These are phyloP conservation scores for Aspergillus uvarum DNA, from an alignment of 2,329 filamentous ascomycete species.

Conservation along the genomic window DNA sequence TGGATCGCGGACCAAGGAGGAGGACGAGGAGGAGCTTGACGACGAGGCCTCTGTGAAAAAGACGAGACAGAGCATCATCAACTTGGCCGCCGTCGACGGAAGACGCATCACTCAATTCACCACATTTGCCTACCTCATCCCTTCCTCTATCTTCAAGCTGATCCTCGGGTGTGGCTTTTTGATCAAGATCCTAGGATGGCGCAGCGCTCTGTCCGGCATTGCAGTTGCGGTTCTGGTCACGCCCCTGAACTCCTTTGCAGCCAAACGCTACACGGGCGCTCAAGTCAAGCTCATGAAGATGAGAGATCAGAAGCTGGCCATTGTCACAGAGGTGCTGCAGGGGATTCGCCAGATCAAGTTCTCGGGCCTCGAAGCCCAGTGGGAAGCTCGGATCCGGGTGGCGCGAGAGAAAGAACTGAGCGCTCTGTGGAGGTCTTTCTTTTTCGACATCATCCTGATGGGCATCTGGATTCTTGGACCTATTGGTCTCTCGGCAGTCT, in stretches of 20 bases:
- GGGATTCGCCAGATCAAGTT: conserved; percentile 85
- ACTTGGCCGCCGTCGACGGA: conserved; percentile 71
- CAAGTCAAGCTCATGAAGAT: conserved; percentile 73
- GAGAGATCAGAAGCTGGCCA: conserved; percentile 69
- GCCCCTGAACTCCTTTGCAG: conserved; percentile 66
- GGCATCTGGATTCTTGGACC: conserved; percentile 71
- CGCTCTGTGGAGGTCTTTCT: conserved; percentile 65
- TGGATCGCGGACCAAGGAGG: conserved; percentile 45
- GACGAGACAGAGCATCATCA: conserved; percentile 70
- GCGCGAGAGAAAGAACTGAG: conserved; percentile 65
- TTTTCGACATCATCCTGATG: conserved; percentile 61
- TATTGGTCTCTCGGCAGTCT: conserved; percentile 67
- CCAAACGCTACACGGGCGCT: conserved; percentile 62
- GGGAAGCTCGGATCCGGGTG: conserved; percentile 67
- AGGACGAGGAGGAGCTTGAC: conserved; percentile 45
- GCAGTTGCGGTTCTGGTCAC: conserved; percentile 61
- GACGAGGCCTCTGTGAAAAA: conserved; percentile 44
- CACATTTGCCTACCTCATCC: conserved; percentile 64
- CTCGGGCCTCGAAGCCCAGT: conserved; percentile 70
- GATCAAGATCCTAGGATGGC: conserved; percentile 67
- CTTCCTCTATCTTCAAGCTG: conserved; percentile 62
- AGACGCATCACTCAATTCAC: conserved; percentile 68
- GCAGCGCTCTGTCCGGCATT: conserved; percentile 64
- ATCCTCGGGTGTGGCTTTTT: conserved; percentile 65
- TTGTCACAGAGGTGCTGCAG: conserved; percentile 72